Evolutionary conservation across 352 stramenopile species (phyloP).

Genomic region (Phytophthora aleatoria): DNA sequence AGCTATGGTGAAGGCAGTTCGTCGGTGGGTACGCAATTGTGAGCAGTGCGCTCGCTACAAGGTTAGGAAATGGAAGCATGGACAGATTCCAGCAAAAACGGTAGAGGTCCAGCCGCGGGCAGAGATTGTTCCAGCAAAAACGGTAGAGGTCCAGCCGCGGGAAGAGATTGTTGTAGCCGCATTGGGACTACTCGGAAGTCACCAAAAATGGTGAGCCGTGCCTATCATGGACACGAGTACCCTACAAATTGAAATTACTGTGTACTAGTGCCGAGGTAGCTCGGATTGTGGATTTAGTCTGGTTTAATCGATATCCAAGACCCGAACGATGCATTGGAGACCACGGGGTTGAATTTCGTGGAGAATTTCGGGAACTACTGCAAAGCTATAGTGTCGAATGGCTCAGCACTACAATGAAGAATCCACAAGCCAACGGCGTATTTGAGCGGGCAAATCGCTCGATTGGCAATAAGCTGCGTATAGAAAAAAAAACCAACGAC

Average conservation of each 20-base stretch:
- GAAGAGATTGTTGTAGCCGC: neutral
- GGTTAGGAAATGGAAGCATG: no score
- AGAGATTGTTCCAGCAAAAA: neutral
- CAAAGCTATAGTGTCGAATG: neutral
- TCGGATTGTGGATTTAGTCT: no score
- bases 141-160: neutral
- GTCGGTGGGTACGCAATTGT: no score
- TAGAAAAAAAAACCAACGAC: neutral
- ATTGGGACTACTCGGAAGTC: neutral
- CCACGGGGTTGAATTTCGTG: no score
- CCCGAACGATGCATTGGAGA: no score
- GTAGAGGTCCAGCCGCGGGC: neutral
- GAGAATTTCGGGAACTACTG: no score
- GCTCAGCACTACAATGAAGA: neutral
- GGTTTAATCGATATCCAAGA: no score
- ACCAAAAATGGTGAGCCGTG: neutral
- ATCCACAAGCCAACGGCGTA: neutral
- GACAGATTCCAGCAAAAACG: neutral
- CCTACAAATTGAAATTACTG: neutral
- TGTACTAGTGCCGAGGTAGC: neutral
- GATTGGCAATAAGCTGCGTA: neutral
- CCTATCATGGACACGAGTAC: neutral
- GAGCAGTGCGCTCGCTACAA: no score
- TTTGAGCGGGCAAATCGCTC: neutral
- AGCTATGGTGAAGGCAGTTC: no score